phyloP scores from a whole-genome alignment of 495 filamentous ascomycete genomes.

The Diplogelasinospora grovesii region DNA sequence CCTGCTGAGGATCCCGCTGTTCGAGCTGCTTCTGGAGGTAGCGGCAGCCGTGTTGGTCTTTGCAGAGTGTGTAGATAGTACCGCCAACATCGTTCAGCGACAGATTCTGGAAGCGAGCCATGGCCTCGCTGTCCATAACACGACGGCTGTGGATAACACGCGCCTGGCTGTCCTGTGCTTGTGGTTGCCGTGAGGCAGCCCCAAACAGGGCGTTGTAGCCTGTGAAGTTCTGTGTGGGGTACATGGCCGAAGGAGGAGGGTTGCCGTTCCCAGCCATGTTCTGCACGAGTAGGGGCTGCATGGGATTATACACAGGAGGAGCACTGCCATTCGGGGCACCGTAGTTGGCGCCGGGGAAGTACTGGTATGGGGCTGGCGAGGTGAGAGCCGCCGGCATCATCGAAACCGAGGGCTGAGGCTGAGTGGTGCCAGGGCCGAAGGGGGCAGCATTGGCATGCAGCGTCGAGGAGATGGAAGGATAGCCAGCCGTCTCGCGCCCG shows the following conservation, averaged over 20 bases:
- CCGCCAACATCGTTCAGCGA: slow-evolving; percentile 71
- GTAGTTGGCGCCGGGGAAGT: slow-evolving; percentile 30
- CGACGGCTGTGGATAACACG: slow-evolving; percentile 65
- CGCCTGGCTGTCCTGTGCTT: slow-evolving; percentile 55
- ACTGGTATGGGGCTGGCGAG: slow-evolving; percentile 30
- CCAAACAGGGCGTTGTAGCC: slow-evolving; percentile 33
- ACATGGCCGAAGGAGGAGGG: slow-evolving; percentile 23
- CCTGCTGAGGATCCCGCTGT: slow-evolving; percentile 71
- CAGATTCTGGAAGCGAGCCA: slow-evolving; percentile 68
- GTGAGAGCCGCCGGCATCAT: slow-evolving; percentile 30
- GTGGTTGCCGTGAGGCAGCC: slow-evolving; percentile 22
- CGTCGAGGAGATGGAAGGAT: slow-evolving; percentile 54
- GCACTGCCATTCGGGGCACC: slow-evolving; percentile 15
- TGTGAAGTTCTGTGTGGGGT: slow-evolving; percentile 45
- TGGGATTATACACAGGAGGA: slow-evolving; percentile 31
- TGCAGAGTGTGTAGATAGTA: slow-evolving; percentile 81
- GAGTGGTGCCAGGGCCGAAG: slow-evolving; percentile 49
- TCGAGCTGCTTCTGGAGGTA: slow-evolving; percentile 97
- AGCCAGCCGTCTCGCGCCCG: slow-evolving; percentile 43
- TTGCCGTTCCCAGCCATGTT: slow-evolving; percentile 45
- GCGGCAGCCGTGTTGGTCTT: slow-evolving; percentile 94
- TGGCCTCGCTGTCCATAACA: slow-evolving; percentile 56
- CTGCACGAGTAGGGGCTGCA: slow-evolving; percentile 58
- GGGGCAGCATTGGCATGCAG: slow-evolving; percentile 71
- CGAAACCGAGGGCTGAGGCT: slow-evolving; percentile 25